Percentiles rank a stretch among this genome's conserved stretches.
Evolutionary conservation across 257 asterid genomes (phyloP).

Genomic region (Cinchona pubescens): DNA sequence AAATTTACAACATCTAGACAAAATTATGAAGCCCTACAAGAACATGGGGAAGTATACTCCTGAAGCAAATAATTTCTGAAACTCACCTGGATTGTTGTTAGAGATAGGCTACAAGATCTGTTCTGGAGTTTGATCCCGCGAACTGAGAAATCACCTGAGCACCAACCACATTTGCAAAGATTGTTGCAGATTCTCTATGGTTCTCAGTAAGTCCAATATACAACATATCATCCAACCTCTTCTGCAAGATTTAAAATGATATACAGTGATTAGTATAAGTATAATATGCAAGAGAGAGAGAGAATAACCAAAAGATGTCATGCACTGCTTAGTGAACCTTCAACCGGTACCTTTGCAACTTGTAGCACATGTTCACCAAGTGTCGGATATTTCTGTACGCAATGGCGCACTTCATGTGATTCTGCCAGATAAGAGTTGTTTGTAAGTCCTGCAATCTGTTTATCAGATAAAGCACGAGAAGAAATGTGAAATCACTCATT

Average conservation of each 20-base stretch:
- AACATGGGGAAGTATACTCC: background rate
- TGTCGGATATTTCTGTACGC: conserved; percentile 60
- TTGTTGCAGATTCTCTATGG: conserved; percentile 85
- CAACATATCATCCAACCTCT: conserved; percentile 80
- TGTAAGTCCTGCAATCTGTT: conserved; percentile 71
- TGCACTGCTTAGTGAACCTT: conserved; percentile 15
- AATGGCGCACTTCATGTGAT: conserved; percentile 87
- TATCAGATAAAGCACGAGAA: conserved; percentile 17
- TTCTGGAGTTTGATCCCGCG: conserved; percentile 35
- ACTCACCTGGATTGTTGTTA: conserved; percentile 47
- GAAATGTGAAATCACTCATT: background rate
- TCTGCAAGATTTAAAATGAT: conserved; percentile 68
- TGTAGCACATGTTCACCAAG: conserved; percentile 82
- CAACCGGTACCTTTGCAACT: conserved; percentile 78
- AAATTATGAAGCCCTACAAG: background rate
- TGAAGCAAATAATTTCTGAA: background rate
- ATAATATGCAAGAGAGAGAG: conserved; percentile 17
- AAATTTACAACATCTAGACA: background rate
- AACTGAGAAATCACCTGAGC: conserved; percentile 82
- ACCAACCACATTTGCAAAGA: conserved; percentile 92
- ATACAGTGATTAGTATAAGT: conserved; percentile 29
- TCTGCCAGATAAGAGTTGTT: conserved; percentile 71
- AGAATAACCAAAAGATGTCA: background rate
- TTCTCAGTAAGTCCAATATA: conserved; percentile 92
- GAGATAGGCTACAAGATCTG: conserved; percentile 35